A percentile compares a stretch with the other conserved stretches of the same genome.
phyloP scores from a whole-genome alignment of 257 asterid genomes.

The Echites panduratus region DNA sequence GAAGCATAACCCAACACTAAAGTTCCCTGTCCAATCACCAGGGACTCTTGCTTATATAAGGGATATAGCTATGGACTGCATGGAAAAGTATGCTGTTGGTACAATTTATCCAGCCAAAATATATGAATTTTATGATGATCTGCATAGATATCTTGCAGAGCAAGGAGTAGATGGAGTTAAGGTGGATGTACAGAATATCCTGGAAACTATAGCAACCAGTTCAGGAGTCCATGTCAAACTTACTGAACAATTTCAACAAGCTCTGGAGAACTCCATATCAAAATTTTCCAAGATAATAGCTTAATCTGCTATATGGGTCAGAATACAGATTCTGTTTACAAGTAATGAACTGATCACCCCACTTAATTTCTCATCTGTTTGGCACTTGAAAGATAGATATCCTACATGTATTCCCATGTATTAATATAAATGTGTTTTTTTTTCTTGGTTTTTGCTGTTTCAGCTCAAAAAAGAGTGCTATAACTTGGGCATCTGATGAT shows the following conservation, averaged over 20 bases:
- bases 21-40: conserved; percentile 52
- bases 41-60: conserved; percentile 48
- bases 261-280: conserved; percentile 51
- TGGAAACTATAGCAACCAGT: conserved; percentile 52
- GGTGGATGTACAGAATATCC: conserved; percentile 64
- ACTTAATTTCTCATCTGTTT: background rate
- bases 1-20: conserved; percentile 53
- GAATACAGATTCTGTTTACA: conserved; percentile 49
- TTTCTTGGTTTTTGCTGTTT: background rate
- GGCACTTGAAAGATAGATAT: background rate
- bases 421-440: background rate
- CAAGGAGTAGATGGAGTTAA: conserved; percentile 72
- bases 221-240: conserved; percentile 69
- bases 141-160: conserved; percentile 55
- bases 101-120: conserved; percentile 42
- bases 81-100: conserved; percentile 68
- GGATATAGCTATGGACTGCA: conserved; percentile 51
- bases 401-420: background rate
- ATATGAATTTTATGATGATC: conserved; percentile 53
- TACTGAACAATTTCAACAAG: conserved; percentile 47
- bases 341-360: conserved; percentile 22
- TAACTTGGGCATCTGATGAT: conserved; percentile 57
- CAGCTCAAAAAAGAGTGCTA: conserved; percentile 45
- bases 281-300: conserved; percentile 45
- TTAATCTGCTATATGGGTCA: conserved; percentile 61